Evolutionary conservation across 176 grass and related monocot species (phyloP), one percentile per base, ranked within the genome.

Genomic region (Ensete ventricosum): DNA sequence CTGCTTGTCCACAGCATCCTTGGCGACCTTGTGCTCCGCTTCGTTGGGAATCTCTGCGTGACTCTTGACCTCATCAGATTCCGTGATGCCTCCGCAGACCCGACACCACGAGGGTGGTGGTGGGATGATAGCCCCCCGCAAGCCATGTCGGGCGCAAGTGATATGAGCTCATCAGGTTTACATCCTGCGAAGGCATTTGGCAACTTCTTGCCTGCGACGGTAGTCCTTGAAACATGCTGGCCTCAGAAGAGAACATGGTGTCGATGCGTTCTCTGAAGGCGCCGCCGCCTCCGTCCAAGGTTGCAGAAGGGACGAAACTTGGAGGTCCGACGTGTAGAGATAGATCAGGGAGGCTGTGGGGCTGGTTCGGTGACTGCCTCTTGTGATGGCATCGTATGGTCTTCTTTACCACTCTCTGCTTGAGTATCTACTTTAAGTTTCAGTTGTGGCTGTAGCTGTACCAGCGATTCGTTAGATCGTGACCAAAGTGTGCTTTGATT

Each of bases 1-100:
- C 73, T 82, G 55, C 79, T 82, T 2, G 84, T 86, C 84, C 84
- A 86, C 84, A 79, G 76, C 84, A 86, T 86, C 51, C 84, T 82
- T 25, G 80, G 84, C 1, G 84, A 75, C 11, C 84, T 58, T 9
- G 71, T 62, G 52, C 69, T 86, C 21, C 80, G 67, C 75, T 81
- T 86, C 9, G 58, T 63, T 19, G 84, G 79, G 53, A 81, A 51
- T 54, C 67, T 73, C 19, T 62, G 71, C 67, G 81, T 68, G 74
- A 77, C 81, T 55, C 79, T 73, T 1, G 79, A 85, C 66, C 80
- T 66, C 54, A 78, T 54, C 63, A 68, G 27, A 9, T 29, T 78
- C 21, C 64, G 76, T 21, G 50, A 17, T 13, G 21, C 22, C 49
- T 54, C 62, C 49, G 52, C 1, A 21, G 50, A 48, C 49, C 73